Conservation (phyloP, 75 land plant genomes). For the Picea glauca region DNA sequence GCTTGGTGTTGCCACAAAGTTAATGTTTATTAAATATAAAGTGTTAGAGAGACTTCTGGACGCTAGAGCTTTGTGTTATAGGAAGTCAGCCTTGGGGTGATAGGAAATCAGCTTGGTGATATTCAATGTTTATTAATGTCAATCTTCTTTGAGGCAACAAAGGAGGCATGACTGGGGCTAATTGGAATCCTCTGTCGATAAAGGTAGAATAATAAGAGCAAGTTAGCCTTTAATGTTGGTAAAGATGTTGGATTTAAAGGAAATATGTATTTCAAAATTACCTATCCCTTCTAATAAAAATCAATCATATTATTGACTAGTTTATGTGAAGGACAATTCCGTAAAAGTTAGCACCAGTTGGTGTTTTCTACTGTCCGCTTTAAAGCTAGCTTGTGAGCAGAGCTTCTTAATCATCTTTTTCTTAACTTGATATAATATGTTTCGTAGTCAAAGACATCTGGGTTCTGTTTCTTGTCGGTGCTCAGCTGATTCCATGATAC, state of each 20-base stretch:
- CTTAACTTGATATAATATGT: background rate
- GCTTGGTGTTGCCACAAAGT: background rate
- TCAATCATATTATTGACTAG: background rate
- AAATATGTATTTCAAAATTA: background rate
- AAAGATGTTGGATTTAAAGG: background rate
- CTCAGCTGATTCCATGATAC: background rate
- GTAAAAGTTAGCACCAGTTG: background rate
- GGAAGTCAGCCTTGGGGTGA: no score
- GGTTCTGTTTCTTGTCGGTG: background rate
- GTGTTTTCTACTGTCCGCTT: background rate
- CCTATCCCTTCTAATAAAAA: background rate
- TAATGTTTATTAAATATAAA: no score
- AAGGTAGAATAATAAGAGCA: background rate
- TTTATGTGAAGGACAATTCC: background rate
- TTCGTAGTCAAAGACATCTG: background rate
- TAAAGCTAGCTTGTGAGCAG: no score
- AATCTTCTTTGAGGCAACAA: background rate
- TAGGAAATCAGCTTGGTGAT: slow-evolving; percentile 1
- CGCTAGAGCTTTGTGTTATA: no score
- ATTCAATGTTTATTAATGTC: background rate
- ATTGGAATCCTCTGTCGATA: background rate
- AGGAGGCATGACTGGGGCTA: background rate
- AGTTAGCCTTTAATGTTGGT: background rate
- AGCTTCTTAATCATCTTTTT: background rate
- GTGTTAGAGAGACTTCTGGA: no score